These are phyloP conservation scores for Penicillium sp. DNA, from an alignment of 2,329 filamentous ascomycete species.

Conservation along the genomic window DNA sequence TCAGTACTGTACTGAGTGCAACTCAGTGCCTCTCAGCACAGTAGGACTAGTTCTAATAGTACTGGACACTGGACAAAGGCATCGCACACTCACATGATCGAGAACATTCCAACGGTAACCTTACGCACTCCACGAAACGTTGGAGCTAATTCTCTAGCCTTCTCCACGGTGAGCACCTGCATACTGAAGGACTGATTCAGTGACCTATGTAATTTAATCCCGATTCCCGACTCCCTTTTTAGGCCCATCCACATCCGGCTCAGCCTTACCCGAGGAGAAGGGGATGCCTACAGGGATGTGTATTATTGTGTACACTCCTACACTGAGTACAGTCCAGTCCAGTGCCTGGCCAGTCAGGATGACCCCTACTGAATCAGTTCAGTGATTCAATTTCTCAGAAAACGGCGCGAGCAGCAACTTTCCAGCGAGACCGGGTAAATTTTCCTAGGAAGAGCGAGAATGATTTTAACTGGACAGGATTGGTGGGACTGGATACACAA, in stretches of 20 bases:
- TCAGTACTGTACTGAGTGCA: too few relatives aligned
- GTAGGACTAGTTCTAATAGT: not conserved
- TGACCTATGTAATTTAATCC: not conserved
- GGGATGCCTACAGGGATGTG: not conserved
- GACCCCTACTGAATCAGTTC: too few relatives aligned
- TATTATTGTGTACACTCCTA: too few relatives aligned
- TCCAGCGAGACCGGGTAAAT: not conserved
- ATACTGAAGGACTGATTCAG: conserved; percentile 5
- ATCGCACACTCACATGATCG: conserved; percentile 14
- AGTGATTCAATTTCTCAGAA: too few relatives aligned
- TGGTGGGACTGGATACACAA: not conserved
- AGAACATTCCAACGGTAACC: not conserved
- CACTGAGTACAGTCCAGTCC: too few relatives aligned
- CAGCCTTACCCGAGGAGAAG: not conserved
- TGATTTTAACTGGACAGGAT: not conserved
- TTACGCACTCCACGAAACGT: not conserved
- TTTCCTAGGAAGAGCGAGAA: not conserved
- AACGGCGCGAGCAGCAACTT: too few relatives aligned
- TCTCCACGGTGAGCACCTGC: conserved; percentile 6
- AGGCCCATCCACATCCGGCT: not conserved
- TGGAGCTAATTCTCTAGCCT: not conserved
- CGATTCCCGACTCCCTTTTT: not conserved
- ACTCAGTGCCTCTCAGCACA: not conserved
- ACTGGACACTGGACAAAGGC: not conserved
- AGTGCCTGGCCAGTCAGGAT: too few relatives aligned